These are phyloP conservation scores for Claviceps sp. DNA, from an alignment of 2,329 filamentous ascomycete genomes.

Conservation along the genomic window DNA sequence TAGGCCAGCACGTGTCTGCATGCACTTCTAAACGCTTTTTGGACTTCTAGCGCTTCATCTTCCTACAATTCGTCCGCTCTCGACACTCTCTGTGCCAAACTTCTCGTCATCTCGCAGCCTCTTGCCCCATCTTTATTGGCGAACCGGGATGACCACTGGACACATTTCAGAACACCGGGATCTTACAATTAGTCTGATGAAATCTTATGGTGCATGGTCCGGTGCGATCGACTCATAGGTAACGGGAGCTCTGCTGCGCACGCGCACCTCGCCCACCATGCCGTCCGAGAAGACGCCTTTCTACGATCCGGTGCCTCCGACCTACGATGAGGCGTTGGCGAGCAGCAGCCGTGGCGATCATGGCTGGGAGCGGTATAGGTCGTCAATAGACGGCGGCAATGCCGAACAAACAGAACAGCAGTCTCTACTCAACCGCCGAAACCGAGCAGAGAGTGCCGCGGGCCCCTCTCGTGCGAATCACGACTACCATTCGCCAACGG, in stretches of 20 bases:
- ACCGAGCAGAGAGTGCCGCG: conserved; percentile 30
- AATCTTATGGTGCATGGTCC: background rate
- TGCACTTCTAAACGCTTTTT: too few relatives aligned
- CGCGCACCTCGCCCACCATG: conserved; percentile 11
- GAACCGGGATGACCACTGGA: background rate
- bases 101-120: background rate
- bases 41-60: background rate
- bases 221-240: background rate
- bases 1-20: background rate
- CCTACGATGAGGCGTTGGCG: conserved; percentile 29
- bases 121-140: background rate
- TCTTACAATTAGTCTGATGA: background rate
- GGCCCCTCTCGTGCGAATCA: conserved; percentile 29
- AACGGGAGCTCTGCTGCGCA: background rate
- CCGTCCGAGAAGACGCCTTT: conserved; percentile 28
- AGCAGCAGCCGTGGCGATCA: conserved; percentile 20
- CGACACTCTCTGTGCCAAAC: background rate
- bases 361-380: conserved; percentile 18
- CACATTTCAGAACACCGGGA: background rate
- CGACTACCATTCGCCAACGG: conserved; percentile 68
- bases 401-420: conserved; percentile 64
- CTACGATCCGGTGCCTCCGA: conserved; percentile 29
- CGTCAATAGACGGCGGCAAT: conserved; percentile 39
- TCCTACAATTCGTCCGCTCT: background rate
- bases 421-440: conserved; percentile 44